Conservation (phyloP, 352 stramenopile genomes). For the Pseudoperonospora humuli region DNA sequence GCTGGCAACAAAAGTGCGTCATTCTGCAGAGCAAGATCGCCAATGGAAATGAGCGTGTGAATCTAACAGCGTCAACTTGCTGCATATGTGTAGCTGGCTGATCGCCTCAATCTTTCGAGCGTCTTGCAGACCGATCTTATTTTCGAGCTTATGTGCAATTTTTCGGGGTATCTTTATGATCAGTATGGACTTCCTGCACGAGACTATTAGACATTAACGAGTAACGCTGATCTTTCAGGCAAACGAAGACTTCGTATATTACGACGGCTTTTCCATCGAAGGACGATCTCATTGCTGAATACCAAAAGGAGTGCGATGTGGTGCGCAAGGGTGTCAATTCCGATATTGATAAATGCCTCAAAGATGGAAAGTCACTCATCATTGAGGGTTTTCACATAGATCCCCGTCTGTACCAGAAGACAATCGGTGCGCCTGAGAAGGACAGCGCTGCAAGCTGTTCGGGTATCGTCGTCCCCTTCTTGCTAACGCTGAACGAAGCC, state of each 20-base stretch:
- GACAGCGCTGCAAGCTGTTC: slow-evolving; percentile 28
- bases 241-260: slow-evolving; percentile 63
- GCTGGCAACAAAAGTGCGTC: slow-evolving; percentile 71
- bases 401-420: slow-evolving; percentile 75
- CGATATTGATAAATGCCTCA: slow-evolving; percentile 85
- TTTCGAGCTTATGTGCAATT: slow-evolving; percentile 88
- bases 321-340: slow-evolving; percentile 76
- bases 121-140: slow-evolving; percentile 84
- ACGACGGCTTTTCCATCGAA: slow-evolving; percentile 51
- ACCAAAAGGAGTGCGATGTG: slow-evolving; percentile 71
- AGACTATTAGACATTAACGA: neutral
- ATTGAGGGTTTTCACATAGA: slow-evolving; percentile 85
- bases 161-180: slow-evolving; percentile 52
- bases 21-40: neutral
- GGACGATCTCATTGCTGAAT: slow-evolving; percentile 53
- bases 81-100: slow-evolving; percentile 49
- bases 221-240: slow-evolving; percentile 12
- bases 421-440: slow-evolving; percentile 32
- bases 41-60: neutral
- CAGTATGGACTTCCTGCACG: neutral
- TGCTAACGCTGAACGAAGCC: slow-evolving; percentile 53
- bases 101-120: slow-evolving; percentile 81
- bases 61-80: slow-evolving; percentile 2
- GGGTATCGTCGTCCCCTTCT: slow-evolving; percentile 77
- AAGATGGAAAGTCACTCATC: slow-evolving; percentile 85